Conservation (phyloP, 2,329 filamentous ascomycete species). For the Thielaviopsis punctulata region DNA sequence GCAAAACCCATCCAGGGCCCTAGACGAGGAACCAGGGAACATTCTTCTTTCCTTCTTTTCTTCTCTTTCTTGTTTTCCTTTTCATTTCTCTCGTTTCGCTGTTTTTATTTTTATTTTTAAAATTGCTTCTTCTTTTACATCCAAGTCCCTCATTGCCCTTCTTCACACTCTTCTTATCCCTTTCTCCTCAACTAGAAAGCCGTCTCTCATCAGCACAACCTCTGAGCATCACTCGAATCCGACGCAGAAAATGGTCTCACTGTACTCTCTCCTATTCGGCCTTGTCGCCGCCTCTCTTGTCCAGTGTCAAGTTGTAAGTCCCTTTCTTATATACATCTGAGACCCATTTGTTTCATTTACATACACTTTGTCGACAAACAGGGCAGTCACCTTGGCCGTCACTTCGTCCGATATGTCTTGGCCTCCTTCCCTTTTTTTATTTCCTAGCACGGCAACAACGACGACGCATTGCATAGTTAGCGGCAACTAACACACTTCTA, state of each 20-base stretch:
- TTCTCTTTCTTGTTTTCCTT: neutral
- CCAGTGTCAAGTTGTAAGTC: neutral
- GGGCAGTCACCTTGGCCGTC: neutral
- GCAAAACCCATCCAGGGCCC: neutral
- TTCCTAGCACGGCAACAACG: neutral
- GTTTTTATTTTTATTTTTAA: neutral
- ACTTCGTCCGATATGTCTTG: neutral
- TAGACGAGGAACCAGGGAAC: neutral
- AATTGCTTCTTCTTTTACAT: neutral
- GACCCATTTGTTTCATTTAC: no score
- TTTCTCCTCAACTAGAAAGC: no score
- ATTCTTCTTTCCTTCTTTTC: constrained; percentile 1
- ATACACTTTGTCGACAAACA: no score
- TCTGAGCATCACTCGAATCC: no score
- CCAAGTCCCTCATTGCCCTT: neutral
- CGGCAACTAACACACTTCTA: neutral
- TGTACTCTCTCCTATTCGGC: neutral
- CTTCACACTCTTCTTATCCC: neutral
- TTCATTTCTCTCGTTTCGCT: neutral
- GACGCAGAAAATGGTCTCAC: neutral
- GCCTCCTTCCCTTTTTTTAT: neutral
- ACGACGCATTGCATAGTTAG: no score
- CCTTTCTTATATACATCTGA: no score
- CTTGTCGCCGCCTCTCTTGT: neutral
- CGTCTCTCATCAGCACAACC: no score